Conservation (phyloP, 73 alveolate species). For the Breviolum minutum region DNA sequence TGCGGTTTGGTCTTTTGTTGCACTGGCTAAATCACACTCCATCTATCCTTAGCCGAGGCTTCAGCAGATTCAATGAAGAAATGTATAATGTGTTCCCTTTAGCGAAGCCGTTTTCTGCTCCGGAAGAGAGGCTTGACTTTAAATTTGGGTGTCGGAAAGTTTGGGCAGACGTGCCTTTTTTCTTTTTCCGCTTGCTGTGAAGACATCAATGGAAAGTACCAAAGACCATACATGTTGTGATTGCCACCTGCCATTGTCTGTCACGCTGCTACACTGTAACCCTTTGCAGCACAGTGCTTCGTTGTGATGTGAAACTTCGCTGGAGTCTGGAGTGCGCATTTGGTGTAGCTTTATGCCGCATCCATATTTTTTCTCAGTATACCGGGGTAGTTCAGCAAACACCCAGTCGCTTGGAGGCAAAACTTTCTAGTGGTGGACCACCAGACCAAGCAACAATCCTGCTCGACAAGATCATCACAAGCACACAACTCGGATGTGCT, state of each 20-base stretch:
- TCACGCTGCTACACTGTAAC: not conserved
- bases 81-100: slow-evolving; percentile 71
- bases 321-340: not conserved
- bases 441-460: slow-evolving; percentile 48
- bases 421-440: slow-evolving; percentile 62
- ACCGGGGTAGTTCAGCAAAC: not conserved
- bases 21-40: not conserved
- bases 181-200: too few relatives aligned
- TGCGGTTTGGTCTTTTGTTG: not conserved
- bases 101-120: slow-evolving; percentile 84
- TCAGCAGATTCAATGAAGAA: slow-evolving; percentile 4
- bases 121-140: slow-evolving; percentile 47
- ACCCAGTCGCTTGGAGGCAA: slow-evolving; percentile 23
- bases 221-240: not conserved
- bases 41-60: not conserved
- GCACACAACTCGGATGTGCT: not conserved
- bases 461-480: slow-evolving; percentile 23
- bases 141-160: not conserved
- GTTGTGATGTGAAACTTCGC: not conserved
- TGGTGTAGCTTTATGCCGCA: not conserved
- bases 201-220: too few relatives aligned
- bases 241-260: too few relatives aligned
- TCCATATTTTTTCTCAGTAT: not conserved
- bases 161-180: too few relatives aligned
- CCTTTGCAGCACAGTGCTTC: not conserved